Evolutionary conservation across 192 early-diverging fungal species (phyloP).

Genomic region (Backusella sp.): DNA sequence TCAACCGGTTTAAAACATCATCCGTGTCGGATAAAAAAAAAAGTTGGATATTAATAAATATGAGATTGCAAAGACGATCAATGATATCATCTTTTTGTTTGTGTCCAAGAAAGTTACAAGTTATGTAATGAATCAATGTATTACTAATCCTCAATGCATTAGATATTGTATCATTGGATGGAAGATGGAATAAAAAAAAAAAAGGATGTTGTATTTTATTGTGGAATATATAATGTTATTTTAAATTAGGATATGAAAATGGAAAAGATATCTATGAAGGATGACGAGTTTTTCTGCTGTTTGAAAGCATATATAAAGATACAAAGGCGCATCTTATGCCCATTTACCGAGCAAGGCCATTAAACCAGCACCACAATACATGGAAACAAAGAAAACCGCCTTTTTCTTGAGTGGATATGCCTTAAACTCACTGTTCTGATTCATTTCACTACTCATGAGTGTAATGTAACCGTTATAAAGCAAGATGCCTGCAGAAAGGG

Average conservation of each 20-base stretch:
- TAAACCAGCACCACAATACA: slow-evolving; percentile 69
- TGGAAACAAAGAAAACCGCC: slow-evolving; percentile 48
- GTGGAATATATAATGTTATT: neutral
- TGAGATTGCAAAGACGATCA: neutral
- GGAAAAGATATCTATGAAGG: too few relatives aligned
- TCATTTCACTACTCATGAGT: slow-evolving; percentile 72
- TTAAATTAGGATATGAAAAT: too few relatives aligned
- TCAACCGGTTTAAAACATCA: neutral
- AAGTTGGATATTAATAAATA: neutral
- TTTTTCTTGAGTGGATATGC: slow-evolving; percentile 32
- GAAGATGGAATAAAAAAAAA: neutral
- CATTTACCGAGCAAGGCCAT: slow-evolving; percentile 77
- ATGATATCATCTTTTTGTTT: neutral
- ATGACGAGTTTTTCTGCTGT: neutral
- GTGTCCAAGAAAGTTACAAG: too few relatives aligned
- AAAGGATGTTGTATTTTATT: neutral
- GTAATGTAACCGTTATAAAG: slow-evolving; percentile 77
- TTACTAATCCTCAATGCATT: too few relatives aligned
- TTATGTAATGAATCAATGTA: too few relatives aligned
- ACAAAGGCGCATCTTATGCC: slow-evolving; percentile 20
- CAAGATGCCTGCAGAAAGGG: slow-evolving; percentile 79
- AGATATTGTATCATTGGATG: too few relatives aligned
- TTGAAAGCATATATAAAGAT: neutral
- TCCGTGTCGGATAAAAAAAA: neutral
- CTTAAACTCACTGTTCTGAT: slow-evolving; percentile 48